Base-by-base conservation (phyloP, 75 land plant species). In the Pseudotsuga menziesii region DNA sequence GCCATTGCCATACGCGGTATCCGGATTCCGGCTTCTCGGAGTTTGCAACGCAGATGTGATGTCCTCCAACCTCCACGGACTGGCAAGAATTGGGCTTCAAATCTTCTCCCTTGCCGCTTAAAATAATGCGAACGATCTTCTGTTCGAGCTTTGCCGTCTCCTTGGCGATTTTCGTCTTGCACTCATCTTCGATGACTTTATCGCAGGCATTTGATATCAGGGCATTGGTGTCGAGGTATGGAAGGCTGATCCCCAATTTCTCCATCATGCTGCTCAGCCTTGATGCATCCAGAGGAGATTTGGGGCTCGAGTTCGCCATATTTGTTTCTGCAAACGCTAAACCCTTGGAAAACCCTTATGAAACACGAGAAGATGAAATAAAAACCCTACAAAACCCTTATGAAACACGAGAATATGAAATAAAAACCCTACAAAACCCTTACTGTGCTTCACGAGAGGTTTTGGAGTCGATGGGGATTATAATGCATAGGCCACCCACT, bases 1-100 rank as follows among this genome's bases (percentile, higher is more conserved):
- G 86, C 86, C 86, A 85, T 61, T 85, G 85, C 86, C 86, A 85
- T 3, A 77, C 76, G 16, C 84, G 84, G 36, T 78, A 85, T 9
- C 78, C 79, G 15, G 79, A 70, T 8, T 78, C 84, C 4, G 73
- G 48, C 25, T 78, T 77, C 16, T 82, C 86, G 19, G 79, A 44
- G 76, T 74, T 78, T 26, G 36, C 73, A 23, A 85, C 84, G n/a
- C 85, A 85, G 36, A 85, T 62, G 29, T 83, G 85, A 32, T 75
- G 66, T 22, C 77, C 80, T 22, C 80, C 86, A 6, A 84, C 48
- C 52, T 64, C 80, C 29, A 85, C 80, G 20, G 84, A 81, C 56
- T 78, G 82, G 20, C 86, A 77, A 2, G 79, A 72, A 58, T 85
- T 85, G 4, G 86, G 86, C 72, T 78, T 76, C 58, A 85, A 63